Percentiles rank a stretch among this genome's conserved stretches.
Conservation (phyloP, 192 early-diverging fungal species). For the Backusella tarrabulga region DNA sequence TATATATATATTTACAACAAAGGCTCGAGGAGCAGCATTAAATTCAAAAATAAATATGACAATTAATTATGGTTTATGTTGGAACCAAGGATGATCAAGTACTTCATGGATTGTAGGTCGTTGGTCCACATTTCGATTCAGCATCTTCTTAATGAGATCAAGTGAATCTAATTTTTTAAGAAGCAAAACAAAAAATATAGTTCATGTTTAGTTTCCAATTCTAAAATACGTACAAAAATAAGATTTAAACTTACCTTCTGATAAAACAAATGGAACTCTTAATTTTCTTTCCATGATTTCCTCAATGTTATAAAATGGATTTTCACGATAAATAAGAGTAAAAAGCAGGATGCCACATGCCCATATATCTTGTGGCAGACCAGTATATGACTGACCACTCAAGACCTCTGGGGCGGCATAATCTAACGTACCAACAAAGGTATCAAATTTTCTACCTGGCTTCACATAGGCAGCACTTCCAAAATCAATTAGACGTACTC, state of each 20-base stretch:
- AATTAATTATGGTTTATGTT: background rate
- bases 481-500: constrained; percentile 80
- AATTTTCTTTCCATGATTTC: constrained; percentile 55
- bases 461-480: constrained; percentile 74
- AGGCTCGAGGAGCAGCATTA: background rate
- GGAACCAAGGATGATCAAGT: constrained; percentile 72
- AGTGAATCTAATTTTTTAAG: constrained; percentile 35
- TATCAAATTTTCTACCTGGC: constrained; percentile 51
- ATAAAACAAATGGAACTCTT: constrained; percentile 24
- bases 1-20: background rate
- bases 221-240: background rate
- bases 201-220: background rate
- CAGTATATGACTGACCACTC: constrained; percentile 75
- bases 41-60: background rate
- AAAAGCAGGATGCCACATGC: constrained; percentile 83
- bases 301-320: constrained; percentile 63
- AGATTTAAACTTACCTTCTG: constrained; percentile 12
- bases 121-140: constrained; percentile 62
- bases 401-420: constrained; percentile 81
- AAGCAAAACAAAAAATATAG: background rate
- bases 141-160: constrained; percentile 67
- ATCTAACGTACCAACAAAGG: constrained; percentile 79
- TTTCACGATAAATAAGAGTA: constrained; percentile 66
- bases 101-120: constrained; percentile 79
- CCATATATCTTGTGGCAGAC: constrained; percentile 88